Base-by-base conservation (phyloP, 2,329 filamentous ascomycete genomes). In the Microthyrium microscopicum region DNA sequence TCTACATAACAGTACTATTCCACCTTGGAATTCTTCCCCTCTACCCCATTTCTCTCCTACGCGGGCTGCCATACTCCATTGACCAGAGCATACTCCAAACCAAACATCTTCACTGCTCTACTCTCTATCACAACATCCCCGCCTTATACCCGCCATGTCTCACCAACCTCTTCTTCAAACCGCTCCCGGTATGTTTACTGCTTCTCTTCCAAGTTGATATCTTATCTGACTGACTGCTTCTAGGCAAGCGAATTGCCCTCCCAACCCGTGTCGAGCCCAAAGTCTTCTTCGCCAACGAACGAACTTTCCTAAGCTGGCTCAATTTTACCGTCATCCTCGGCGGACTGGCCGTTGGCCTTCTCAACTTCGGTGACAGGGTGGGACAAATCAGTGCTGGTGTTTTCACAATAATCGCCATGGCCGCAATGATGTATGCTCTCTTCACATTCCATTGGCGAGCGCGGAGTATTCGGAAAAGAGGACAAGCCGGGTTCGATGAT, bases 201-300 rank as follows among this genome's bases (percentile, higher is more conserved):
- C 19, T 31, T 32, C 29, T 33, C 31, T 11, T 28, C 8, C 19
- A 13, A 27, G 21, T 20, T 27, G 31, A 30, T 37, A 37, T 35
- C 21, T n/a, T n/a, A n/a, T n/a, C n/a, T n/a, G n/a, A n/a, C n/a
- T n/a, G n/a, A n/a, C n/a, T n/a, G n/a, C 34, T 20, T 37, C 32
- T 48, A 93, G 87, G 87, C 70, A 98, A 98, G 66, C 83, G 87
- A 54, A 95, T 98, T 55, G 87, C 89, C 49, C 82, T 98, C 43
- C 89, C 89, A 37, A 94, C 87, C 39, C 84, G 89, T 46, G 87
- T 98, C 58, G 89, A 98, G 60, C 89, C 89, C 49, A 98, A 98
- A 62, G 89, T 98, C 66, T 98, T 95, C 73, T 98, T 98, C 68
- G 89, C 89, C 61, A 98, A 98, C 68, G 89, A 98, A 64, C 83